A percentile compares a stretch with the other conserved stretches of the same genome.
These are phyloP conservation scores for Lithospermum erythrorhizon DNA, from an alignment of 257 asterid species.

Conservation along the genomic window DNA sequence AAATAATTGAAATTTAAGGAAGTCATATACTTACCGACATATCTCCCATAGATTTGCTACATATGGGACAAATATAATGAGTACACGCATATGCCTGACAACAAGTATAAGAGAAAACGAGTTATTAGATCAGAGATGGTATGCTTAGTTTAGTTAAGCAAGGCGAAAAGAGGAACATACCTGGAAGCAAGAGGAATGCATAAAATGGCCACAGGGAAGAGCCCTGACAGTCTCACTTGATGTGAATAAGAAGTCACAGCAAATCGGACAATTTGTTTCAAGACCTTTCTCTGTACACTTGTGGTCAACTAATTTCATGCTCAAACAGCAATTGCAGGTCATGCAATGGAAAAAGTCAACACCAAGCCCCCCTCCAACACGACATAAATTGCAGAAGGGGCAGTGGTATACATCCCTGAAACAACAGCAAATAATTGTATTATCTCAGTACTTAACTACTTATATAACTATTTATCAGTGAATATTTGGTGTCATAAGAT, in stretches of 20 bases:
- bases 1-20: conserved; percentile 1
- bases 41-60: conserved; percentile 99
- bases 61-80: conserved; percentile 84
- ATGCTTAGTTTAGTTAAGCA: background rate
- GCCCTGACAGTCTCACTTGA: conserved; percentile 84
- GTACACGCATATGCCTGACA: conserved; percentile 90
- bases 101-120: conserved; percentile 9
- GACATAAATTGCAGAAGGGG: conserved; percentile 94
- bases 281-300: conserved; percentile 95
- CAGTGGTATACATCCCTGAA: conserved; percentile 89
- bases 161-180: conserved; percentile 20
- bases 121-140: background rate
- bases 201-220: conserved; percentile 95
- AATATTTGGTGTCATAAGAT: background rate
- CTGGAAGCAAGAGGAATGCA: conserved; percentile 99
- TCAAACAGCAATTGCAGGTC: conserved; percentile 93
- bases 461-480: background rate
- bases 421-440: conserved; percentile 1
- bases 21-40: conserved; percentile 72
- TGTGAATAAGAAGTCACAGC: conserved; percentile 89
- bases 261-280: conserved; percentile 91
- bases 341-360: conserved; percentile 88
- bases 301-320: conserved; percentile 67
- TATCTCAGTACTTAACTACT: too few relatives aligned
- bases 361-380: conserved; percentile 91